These are phyloP conservation scores for Raddia distichophylla DNA, from an alignment of 176 grass and related monocot species.

Conservation along the genomic window DNA sequence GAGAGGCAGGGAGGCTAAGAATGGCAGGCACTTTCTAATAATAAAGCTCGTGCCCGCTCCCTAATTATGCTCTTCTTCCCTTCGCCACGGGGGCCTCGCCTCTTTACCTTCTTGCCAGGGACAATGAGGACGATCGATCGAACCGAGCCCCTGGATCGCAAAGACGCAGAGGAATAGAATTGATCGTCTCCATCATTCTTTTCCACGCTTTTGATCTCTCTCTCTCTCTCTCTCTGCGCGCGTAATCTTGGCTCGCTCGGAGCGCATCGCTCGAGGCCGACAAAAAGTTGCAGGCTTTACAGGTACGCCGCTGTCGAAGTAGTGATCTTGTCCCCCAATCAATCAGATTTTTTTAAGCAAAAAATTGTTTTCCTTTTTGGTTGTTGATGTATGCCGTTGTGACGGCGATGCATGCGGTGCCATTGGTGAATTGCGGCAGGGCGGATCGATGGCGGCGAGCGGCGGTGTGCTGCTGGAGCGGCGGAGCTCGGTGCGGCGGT, in stretches of 20 bases:
- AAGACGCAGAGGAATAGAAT: conserved; percentile 22
- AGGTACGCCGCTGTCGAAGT: conserved; percentile 51
- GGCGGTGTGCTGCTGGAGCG: conserved; percentile 38
- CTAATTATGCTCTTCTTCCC: conserved; percentile 53
- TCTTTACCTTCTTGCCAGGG: conserved; percentile 17
- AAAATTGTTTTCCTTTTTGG: neutral
- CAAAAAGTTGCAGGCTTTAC: conserved; percentile 47
- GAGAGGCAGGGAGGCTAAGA: conserved; percentile 33
- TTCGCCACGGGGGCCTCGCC: conserved; percentile 21
- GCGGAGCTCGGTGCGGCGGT: conserved; percentile 51
- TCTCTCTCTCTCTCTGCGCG: too few relatives aligned
- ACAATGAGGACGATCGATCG: conserved; percentile 31
- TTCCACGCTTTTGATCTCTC: neutral
- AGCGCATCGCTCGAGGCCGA: conserved; percentile 36
- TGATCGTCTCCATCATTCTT: conserved; percentile 33
- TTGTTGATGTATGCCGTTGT: neutral
- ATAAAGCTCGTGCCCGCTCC: conserved; percentile 58
- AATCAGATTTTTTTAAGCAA: neutral
- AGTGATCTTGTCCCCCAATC: neutral
- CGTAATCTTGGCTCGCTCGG: conserved; percentile 25
- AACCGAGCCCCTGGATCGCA: conserved; percentile 21
- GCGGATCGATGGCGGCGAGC: conserved; percentile 39
- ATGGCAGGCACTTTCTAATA: conserved; percentile 58
- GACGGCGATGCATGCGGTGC: neutral
- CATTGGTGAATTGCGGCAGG: neutral